Percentiles rank a stretch among this genome's conserved stretches.
Evolutionary conservation across 2,329 filamentous ascomycete species (phyloP).

Genomic region (Penicillium sp.): DNA sequence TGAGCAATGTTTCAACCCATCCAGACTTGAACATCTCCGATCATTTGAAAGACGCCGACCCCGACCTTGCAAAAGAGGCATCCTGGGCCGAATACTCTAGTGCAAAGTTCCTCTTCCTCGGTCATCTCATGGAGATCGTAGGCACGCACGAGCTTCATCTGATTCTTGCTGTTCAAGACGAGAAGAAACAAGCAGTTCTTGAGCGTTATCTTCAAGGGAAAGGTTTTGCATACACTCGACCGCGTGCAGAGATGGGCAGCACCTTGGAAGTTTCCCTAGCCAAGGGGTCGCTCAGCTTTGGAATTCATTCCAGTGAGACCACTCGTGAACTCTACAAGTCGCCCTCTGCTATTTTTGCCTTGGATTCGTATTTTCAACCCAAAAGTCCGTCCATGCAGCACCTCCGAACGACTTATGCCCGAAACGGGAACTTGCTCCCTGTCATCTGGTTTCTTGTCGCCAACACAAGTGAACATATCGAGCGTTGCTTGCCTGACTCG

Average conservation of each 20-base stretch:
- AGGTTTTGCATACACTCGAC: constrained; percentile 33
- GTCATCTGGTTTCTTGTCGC: constrained; percentile 45
- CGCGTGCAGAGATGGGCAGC: constrained; percentile 33
- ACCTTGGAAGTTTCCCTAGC: constrained; percentile 36
- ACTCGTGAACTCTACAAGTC: constrained; percentile 33
- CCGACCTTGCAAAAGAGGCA: constrained; percentile 38
- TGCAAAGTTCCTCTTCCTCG: constrained; percentile 46
- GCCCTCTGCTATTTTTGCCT: constrained; percentile 42
- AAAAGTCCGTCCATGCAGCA: constrained; percentile 40
- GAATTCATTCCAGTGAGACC: constrained; percentile 34
- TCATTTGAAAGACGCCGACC: constrained; percentile 34
- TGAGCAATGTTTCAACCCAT: constrained; percentile 45
- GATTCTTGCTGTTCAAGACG: constrained; percentile 38
- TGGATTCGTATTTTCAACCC: constrained; percentile 44
- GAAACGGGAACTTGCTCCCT: constrained; percentile 37
- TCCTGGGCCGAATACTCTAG: constrained; percentile 49
- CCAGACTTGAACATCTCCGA: constrained; percentile 44
- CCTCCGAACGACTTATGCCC: constrained; percentile 38
- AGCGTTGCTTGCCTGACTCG: constrained; percentile 41
- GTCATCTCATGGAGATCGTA: constrained; percentile 40
- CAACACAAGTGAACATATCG: constrained; percentile 48
- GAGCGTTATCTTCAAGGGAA: constrained; percentile 45
- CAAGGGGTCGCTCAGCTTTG: constrained; percentile 37
- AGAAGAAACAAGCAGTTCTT: constrained; percentile 38
- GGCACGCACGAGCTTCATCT: constrained; percentile 38